These are phyloP conservation scores for Dendrostoma leiphaemia DNA, from an alignment of 2,329 filamentous ascomycete genomes.

Conservation along the genomic window DNA sequence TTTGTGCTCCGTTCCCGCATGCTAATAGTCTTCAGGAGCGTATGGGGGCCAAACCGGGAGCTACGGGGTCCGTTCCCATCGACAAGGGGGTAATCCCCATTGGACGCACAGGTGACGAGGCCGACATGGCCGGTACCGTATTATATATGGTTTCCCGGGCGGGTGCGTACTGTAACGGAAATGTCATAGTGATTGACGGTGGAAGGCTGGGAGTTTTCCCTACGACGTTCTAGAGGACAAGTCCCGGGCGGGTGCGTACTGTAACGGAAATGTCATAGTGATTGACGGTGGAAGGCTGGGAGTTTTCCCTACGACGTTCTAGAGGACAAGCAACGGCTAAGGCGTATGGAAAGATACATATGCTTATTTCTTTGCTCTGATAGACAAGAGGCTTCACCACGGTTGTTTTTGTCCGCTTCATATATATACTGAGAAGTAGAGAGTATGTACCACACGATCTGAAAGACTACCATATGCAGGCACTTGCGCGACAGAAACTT, in stretches of 20 bases:
- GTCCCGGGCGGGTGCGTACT: conserved; percentile 63
- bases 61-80: conserved; percentile 27
- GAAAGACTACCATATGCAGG: not conserved
- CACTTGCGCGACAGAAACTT: not conserved
- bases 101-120: conserved; percentile 56
- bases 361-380: too few species aligned
- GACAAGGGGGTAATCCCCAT: conserved; percentile 50
- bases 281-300: conserved; percentile 62
- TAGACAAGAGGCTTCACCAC: too few species aligned
- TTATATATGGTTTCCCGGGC: conserved; percentile 64
- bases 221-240: conserved; percentile 47
- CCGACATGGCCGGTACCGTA: conserved; percentile 64
- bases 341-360: too few species aligned
- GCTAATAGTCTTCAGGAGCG: too few species aligned
- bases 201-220: conserved; percentile 57
- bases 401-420: too few species aligned
- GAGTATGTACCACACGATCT: not conserved
- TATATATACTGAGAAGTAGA: not conserved
- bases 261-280: conserved; percentile 62
- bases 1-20: too few species aligned
- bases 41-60: conserved; percentile 30
- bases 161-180: conserved; percentile 65
- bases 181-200: conserved; percentile 61
- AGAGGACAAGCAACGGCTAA: conserved; percentile 43
- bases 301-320: conserved; percentile 55